phyloP scores from a whole-genome alignment of 768 basidiomycete genomes.

The Trametopsis cervina region DNA sequence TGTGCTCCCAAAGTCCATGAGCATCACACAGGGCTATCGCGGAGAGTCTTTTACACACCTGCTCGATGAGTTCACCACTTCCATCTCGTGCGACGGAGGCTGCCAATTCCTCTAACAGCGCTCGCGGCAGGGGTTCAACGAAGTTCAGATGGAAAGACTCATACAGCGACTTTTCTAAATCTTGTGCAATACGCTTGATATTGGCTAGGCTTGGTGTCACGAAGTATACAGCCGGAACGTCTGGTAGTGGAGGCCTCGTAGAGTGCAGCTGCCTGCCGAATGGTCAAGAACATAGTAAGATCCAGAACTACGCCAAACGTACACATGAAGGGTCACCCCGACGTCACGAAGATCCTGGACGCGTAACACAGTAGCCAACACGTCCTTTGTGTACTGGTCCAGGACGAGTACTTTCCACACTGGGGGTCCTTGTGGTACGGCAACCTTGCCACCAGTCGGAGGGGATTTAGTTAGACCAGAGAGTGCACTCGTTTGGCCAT shows the following conservation, averaged over 20 bases:
- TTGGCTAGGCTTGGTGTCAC: constrained; percentile 86
- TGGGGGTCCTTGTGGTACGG: constrained; percentile 57
- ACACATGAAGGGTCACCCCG: constrained; percentile 98
- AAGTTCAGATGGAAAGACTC: constrained; percentile 94
- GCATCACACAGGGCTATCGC: constrained; percentile 10
- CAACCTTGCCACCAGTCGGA: constrained; percentile 39
- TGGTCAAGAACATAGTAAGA: background rate
- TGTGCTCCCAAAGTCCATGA: constrained; percentile 24
- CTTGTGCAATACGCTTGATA: constrained; percentile 86
- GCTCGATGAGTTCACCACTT: constrained; percentile 73
- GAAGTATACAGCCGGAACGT: constrained; percentile 97
- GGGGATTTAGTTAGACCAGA: constrained; percentile 29
- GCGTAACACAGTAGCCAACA: constrained; percentile 88
- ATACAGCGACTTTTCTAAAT: constrained; percentile 84
- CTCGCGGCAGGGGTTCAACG: constrained; percentile 83
- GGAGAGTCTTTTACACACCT: constrained; percentile 36
- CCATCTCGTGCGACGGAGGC: constrained; percentile 80
- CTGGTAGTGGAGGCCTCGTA: constrained; percentile 78
- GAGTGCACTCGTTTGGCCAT: constrained; percentile 26
- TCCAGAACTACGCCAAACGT: constrained; percentile 25
- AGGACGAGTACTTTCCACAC: constrained; percentile 96
- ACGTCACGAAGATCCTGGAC: constrained; percentile 96
- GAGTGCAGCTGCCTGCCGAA: constrained; percentile 85
- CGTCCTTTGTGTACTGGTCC: constrained; percentile 94
- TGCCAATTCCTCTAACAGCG: constrained; percentile 90